A percentile compares a stretch with the other conserved stretches of the same genome.
These are phyloP conservation scores for Maudiozyma turicensis DNA, from an alignment of 805 yeast species.

Conservation along the genomic window DNA sequence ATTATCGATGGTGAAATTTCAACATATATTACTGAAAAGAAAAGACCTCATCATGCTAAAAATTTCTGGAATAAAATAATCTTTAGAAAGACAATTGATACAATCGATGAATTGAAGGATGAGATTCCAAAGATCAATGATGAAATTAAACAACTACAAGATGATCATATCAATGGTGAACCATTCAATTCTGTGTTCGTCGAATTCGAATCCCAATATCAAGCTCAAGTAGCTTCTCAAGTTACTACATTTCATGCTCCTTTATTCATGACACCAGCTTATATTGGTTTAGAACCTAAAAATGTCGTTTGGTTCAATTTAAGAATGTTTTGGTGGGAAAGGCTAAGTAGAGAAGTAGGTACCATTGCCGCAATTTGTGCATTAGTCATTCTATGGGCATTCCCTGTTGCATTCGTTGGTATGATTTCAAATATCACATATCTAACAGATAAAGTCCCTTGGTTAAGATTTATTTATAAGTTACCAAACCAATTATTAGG, in stretches of 20 bases:
- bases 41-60: conserved; percentile 52
- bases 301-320: conserved; percentile 64
- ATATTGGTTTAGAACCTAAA: conserved; percentile 52
- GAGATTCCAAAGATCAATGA: conserved; percentile 46
- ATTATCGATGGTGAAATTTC: conserved; percentile 37
- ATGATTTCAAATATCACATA: conserved; percentile 56
- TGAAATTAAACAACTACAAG: conserved; percentile 49
- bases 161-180: conserved; percentile 34
- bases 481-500: conserved; percentile 50
- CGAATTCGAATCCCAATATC: conserved; percentile 67
- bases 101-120: conserved; percentile 47
- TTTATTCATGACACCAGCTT: conserved; percentile 48
- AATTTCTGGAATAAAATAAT: conserved; percentile 20
- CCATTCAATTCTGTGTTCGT: conserved; percentile 78
- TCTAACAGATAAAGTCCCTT: conserved; percentile 46
- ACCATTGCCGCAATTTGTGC: conserved; percentile 48
- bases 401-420: conserved; percentile 76
- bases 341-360: conserved; percentile 42
- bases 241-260: conserved; percentile 57
- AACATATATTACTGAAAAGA: conserved; percentile 52
- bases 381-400: conserved; percentile 56
- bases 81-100: conserved; percentile 54
- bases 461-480: conserved; percentile 46
- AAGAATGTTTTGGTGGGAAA: conserved; percentile 76
- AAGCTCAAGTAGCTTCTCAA: conserved; percentile 66